Evolutionary conservation across 257 asterid genomes (phyloP), one percentile per base, ranked within the genome.

Genomic region (Ophiorrhiza pumila): DNA sequence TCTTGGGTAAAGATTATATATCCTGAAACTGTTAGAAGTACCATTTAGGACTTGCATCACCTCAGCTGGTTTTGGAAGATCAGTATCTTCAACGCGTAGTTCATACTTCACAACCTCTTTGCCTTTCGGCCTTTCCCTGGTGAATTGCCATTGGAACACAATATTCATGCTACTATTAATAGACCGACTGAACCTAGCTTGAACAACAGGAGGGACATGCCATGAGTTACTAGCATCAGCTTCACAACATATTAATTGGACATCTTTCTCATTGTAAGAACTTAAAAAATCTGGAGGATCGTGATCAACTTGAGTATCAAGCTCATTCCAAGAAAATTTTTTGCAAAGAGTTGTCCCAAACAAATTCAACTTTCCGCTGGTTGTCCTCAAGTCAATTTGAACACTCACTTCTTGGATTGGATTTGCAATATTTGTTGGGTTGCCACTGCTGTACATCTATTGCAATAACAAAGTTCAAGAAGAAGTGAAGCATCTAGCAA

Each of bases 401-500:
- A 94, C 90, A 71, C 91, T 85, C 73, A 90, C 99, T 80, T 90
- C 97, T 29, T 87, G 89, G 75, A 94, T 83, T 18, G 99, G 99
- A 77, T 94, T 94, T 35, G 98, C 95, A 71, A 94, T 91, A 81
- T 94, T 91, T 69, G 99, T 90, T 58, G 99, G 99, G 77, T 94
- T 94, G 29, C 98, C 99, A 46, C 97, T 91, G 81, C 99, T 91
- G 83, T 94, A 94, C 96, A 92, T 92, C 99, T 67, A 32, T 47
- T 90, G 86, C 34, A 82, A 63, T 5, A 49, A 32, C 70, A 69
- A 68, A 55, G 23, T 32, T 4, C 1, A 45, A 49, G 32, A 8
- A 15, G 35, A 65, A 59, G 20, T 4, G 1, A 35, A 31, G 17
- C 29, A 2, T 49, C 34, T 58, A 25, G 12, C 34, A 59, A 71